A percentile compares a stretch with the other conserved stretches of the same genome.
phyloP scores from a whole-genome alignment of 192 early-diverging fungal genomes.

The Mortierella alpina region DNA sequence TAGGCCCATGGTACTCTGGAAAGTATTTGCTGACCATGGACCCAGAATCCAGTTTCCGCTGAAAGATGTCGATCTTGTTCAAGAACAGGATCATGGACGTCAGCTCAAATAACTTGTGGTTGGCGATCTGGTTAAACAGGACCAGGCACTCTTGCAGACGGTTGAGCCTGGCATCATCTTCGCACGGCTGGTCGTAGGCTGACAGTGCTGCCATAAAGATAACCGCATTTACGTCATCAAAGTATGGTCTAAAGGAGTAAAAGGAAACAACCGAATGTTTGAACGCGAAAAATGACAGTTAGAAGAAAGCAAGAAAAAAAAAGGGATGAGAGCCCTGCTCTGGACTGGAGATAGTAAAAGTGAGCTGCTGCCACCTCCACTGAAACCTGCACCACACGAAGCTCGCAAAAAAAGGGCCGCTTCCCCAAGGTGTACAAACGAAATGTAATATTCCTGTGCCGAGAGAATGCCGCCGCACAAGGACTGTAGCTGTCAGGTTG shows the following conservation, averaged over 20 bases:
- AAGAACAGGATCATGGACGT: conserved; percentile 72
- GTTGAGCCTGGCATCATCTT: conserved; percentile 73
- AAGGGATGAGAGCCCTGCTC: conserved; percentile 7
- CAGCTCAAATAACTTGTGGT: conserved; percentile 60
- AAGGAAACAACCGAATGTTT: not conserved
- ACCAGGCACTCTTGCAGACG: conserved; percentile 58
- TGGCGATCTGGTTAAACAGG: conserved; percentile 57
- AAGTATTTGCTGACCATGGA: conserved; percentile 63
- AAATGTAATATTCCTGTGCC: too few relatives aligned
- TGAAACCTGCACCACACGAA: too few relatives aligned
- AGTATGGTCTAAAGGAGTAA: conserved; percentile 62
- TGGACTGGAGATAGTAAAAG: too few relatives aligned
- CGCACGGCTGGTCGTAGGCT: conserved; percentile 70
- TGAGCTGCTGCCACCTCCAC: too few relatives aligned
- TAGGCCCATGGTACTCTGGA: conserved; percentile 65
- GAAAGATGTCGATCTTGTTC: conserved; percentile 76
- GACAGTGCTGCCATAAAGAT: conserved; percentile 77
- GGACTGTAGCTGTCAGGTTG: too few relatives aligned
- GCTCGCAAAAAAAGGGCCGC: too few relatives aligned
- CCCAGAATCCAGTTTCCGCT: conserved; percentile 59
- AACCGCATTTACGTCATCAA: conserved; percentile 76
- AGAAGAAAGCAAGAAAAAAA: not conserved
- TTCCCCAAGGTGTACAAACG: too few relatives aligned
- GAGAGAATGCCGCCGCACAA: too few relatives aligned
- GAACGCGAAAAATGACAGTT: not conserved